Evolutionary conservation across 768 basidiomycete genomes (phyloP), one percentile per base, ranked within the genome.

Genomic region (Mycena belliarum): DNA sequence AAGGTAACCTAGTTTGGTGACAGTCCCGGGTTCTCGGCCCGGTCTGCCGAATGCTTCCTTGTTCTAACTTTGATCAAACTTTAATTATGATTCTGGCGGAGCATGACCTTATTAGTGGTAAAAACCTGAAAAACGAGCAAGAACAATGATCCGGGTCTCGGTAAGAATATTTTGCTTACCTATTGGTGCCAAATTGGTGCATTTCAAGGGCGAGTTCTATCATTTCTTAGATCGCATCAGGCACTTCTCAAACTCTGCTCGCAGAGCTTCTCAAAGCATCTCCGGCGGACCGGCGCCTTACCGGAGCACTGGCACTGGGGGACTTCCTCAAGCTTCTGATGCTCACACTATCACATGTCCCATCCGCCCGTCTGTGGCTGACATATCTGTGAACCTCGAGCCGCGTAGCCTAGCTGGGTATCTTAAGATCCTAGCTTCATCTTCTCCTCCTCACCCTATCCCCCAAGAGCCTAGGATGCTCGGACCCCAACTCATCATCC

Each of bases 1-100:
- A 54, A 40, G 58, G 58, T 45, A 54, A 60, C 58, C 26, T 60
- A 40, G 52, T 54, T 60, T 25, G 52, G 41, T 53, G 52, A 59
- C 57, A 48, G 40, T 20, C 24, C 50, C 56, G 49, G 56, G 33
- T 51, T 37, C 32, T 40, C 56, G 49, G 56, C 51, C 56, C 56
- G 52, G 16, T 37, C 10, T 23, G 38, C 38, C 38, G 38, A 40
- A 38, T 42, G 28, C 28, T 28, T 24, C 40, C 3, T 10, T 18
- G 6, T n/a, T 14, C 20, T 25, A 44, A 44, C 43, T 6, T 10
- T 18, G 6, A 18, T 14, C 20, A 44, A 44, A 44, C 43, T 3
- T 25, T 44, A 44, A 44, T 44, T 18, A 29, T 20, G 28, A 47
- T 28, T 29, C 16, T 35, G 15, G n/a, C n/a, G 20, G 28, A 12